Evolutionary conservation across 1,284 basidiomycete genomes (phyloP), one percentile per base, ranked within the genome.

Genomic region (Cryptococcus sp.): DNA sequence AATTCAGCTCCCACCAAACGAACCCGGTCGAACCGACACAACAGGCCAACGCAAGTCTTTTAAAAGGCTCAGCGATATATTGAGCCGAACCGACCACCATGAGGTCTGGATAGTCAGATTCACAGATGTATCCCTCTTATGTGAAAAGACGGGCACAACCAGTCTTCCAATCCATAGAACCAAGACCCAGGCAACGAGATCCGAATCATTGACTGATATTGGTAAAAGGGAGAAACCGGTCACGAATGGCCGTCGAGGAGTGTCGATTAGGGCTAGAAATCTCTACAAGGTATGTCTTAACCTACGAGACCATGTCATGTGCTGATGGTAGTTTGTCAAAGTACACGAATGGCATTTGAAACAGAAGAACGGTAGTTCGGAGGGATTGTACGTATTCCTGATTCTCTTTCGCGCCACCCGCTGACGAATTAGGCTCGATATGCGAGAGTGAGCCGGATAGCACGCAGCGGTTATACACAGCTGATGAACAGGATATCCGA

Each of bases 71-170:
- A 91, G 87, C 64, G 91, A 93, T 62, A 69, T 78, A 14, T 55
- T 75, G 60, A 64, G 79, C 28, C 41, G 60, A 13, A 71, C 60
- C 13, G 82, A 85, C 37, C 86, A 86, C 78, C 86, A 86, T 66
- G 93, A 98, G 63, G 69, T 92, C 46, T 98, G 94, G 94, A 79
- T 94, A 49, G 88, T 98, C 64, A 67, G 47, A 56, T 98, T 98
- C 78, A 92, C 92, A 50, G 94, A 98, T 69, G 93, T 98, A 43
- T 86, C 92, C 11, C 77, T 98, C 42, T 82, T 91, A 47, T 98
- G 93, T 72, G 90, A 93, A 67, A 81, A 89, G 48, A 87, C 85
- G 1, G 94, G 94, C 10, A 87, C 86, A 9, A 98, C 94, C 0
- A 86, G 85, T 4, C 71, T 97, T 45, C 91, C 92, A 0, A 76